phyloP scores from a whole-genome alignment of 75 land plant species.

The Sequoiadendron giganteum region DNA sequence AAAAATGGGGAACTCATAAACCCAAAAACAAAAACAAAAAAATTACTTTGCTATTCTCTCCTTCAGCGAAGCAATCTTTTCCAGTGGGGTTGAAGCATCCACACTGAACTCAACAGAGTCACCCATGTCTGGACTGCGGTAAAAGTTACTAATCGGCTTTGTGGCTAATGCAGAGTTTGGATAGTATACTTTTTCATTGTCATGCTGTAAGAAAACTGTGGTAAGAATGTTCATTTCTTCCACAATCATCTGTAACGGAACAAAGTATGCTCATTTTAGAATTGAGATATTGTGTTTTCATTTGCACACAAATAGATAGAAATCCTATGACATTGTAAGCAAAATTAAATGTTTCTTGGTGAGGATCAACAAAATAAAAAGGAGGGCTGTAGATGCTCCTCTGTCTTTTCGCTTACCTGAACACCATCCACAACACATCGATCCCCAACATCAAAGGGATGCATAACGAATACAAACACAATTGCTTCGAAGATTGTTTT shows the following conservation, averaged over 20 bases:
- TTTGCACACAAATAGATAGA: background rate
- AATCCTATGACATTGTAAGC: background rate
- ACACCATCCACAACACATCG: conserved; percentile 84
- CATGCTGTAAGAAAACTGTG: conserved; percentile 76
- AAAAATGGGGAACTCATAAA: background rate
- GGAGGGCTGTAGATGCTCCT: background rate
- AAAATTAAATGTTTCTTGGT: background rate
- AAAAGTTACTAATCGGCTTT: conserved; percentile 67
- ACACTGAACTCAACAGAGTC: conserved; percentile 70
- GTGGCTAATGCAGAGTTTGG: conserved; percentile 76
- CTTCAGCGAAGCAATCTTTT: conserved; percentile 60
- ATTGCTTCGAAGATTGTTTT: conserved; percentile 89
- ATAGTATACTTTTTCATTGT: conserved; percentile 75
- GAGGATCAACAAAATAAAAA: background rate
- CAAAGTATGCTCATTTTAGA: background rate
- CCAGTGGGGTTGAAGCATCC: conserved; percentile 70
- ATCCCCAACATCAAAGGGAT: conserved; percentile 98
- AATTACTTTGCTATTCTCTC: conserved; percentile 54
- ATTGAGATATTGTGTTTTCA: background rate
- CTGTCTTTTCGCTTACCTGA: conserved; percentile 36
- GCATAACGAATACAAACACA: conserved; percentile 85
- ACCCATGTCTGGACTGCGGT: conserved; percentile 95
- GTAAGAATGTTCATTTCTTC: conserved; percentile 98
- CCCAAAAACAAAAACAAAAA: background rate
- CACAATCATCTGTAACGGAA: conserved; percentile 60